These are phyloP conservation scores for Diaporthe destruens DNA, from an alignment of 2,329 filamentous ascomycete species.

Conservation along the genomic window DNA sequence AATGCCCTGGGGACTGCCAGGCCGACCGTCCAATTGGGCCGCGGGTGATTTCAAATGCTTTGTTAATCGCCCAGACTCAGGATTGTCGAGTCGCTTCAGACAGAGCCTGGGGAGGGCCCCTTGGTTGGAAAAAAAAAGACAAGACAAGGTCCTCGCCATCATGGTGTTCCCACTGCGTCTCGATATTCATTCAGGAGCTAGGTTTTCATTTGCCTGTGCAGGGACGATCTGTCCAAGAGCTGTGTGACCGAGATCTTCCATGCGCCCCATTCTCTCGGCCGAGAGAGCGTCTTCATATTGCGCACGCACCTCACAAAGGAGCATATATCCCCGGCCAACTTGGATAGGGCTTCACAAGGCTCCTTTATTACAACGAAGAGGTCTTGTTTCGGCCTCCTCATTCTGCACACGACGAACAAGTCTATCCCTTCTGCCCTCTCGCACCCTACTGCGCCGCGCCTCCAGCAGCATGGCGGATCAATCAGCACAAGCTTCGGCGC, in stretches of 20 bases:
- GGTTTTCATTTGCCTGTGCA: not conserved
- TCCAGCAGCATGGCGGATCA: conserved; percentile 16
- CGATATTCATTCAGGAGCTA: not conserved
- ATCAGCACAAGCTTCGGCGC: not conserved
- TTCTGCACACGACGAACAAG: not conserved
- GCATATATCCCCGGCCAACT: not conserved
- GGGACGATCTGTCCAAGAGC: not conserved
- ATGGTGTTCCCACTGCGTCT: not conserved
- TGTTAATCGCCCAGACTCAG: conserved; percentile 35
- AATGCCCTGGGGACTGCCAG: not conserved
- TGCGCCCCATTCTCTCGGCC: conserved; percentile 23
- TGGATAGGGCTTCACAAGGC: not conserved
- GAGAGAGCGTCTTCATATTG: conserved; percentile 5
- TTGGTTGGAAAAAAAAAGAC: not conserved
- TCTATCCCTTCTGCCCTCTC: not conserved
- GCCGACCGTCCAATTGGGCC: conserved; percentile 32
- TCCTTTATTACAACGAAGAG: not conserved
- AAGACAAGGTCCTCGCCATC: not conserved
- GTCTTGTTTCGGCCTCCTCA: not conserved
- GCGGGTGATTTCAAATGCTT: conserved; percentile 40
- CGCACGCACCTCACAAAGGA: not conserved
- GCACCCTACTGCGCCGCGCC: not conserved
- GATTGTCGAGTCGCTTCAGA: not conserved
- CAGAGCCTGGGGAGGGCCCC: not conserved
- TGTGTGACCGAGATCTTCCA: not conserved